Base-by-base conservation (phyloP, 2,329 filamentous ascomycete genomes). In the Kalaharituber pfeilii region DNA sequence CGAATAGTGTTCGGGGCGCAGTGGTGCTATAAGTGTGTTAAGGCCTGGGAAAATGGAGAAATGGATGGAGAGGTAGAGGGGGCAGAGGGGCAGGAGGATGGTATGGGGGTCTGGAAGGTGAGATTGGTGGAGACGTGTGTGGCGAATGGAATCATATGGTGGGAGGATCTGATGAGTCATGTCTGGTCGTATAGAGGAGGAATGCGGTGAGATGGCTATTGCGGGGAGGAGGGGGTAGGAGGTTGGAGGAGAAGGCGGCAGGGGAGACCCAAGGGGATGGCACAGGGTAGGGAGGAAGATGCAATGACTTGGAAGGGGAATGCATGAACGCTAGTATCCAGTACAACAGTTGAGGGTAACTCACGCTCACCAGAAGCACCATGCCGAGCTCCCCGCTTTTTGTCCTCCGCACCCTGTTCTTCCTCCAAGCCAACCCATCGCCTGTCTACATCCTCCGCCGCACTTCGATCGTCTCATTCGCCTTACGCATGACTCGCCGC, bases 1-100 rank as follows among this genome's bases (percentile, higher is more conserved):
- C 85, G 63, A 74, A 81, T 62, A 82, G 82, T 27, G 66, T 93
- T 1, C 78, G 86, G 64, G 80, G 83, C 0, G 76, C 84, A 1
- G 75, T 39, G 33, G 33, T 13, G 4, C 13, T 3, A 5, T 39
- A 18, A 39, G 33, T 18, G 20, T 39, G 13, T 18, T 39, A 18
- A 13, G 33, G 33, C 33, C 7, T 13, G n/a, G n/a, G n/a, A n/a
- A 15, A 15, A 15, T 8, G 15, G 33, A 18, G 15, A 13, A 13
- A 18, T 3, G 42, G 30, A 22, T 20, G 42, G 42, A 25, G 5
- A 13, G 42, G 3, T 36, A 22, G 42, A 13, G n/a, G 15, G n/a
- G 42, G 39, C 39, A 9, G 39, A 22, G 39, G 42, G 5, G 18
- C 11, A 22, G n/a, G n/a, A 5, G 5, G 42, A 4, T 15, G 22